phyloP scores from a whole-genome alignment of 2,329 filamentous ascomycete genomes.

The Fusarium albosuccineum region DNA sequence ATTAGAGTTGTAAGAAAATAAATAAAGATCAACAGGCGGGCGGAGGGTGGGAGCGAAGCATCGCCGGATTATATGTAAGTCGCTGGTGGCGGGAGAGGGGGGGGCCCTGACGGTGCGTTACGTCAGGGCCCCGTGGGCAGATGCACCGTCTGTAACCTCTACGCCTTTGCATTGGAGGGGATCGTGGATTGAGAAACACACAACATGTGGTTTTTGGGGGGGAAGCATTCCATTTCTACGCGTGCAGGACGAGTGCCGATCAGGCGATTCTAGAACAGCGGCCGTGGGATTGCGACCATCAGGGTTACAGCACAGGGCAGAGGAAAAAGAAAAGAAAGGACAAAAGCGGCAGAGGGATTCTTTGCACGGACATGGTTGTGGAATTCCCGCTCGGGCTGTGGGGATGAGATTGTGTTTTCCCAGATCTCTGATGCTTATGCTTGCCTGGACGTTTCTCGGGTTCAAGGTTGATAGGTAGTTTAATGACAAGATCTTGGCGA shows the following conservation, averaged over 20 bases:
- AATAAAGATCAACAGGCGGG: not conserved
- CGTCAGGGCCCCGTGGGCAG: constrained; percentile 30
- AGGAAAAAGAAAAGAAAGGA: not conserved
- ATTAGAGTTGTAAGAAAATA: constrained; percentile 5
- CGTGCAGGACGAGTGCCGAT: constrained; percentile 24
- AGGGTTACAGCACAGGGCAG: constrained; percentile 22
- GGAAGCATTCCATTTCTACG: constrained; percentile 26
- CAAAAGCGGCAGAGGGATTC: not conserved
- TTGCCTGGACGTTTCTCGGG: constrained; percentile 2
- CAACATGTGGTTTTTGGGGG: constrained; percentile 29
- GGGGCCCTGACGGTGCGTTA: constrained; percentile 13
- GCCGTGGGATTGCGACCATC: constrained; percentile 28
- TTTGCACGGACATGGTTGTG: constrained; percentile 6
- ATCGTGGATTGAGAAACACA: constrained; percentile 11
- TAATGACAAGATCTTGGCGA: constrained; percentile 11
- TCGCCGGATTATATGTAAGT: constrained; percentile 20
- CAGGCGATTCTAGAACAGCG: constrained; percentile 34
- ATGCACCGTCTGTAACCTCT: constrained; percentile 6
- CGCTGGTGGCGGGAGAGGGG: constrained; percentile 31
- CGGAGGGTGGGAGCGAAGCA: constrained; percentile 19
- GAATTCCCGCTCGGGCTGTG: constrained; percentile 8
- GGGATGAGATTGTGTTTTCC: constrained; percentile 17
- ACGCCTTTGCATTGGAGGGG: constrained; percentile 20
- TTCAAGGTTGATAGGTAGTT: constrained; percentile 5
- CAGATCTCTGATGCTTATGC: constrained; percentile 22